Base-by-base conservation (phyloP, 2,329 filamentous ascomycete species). In the Xylariaceae sp. region DNA sequence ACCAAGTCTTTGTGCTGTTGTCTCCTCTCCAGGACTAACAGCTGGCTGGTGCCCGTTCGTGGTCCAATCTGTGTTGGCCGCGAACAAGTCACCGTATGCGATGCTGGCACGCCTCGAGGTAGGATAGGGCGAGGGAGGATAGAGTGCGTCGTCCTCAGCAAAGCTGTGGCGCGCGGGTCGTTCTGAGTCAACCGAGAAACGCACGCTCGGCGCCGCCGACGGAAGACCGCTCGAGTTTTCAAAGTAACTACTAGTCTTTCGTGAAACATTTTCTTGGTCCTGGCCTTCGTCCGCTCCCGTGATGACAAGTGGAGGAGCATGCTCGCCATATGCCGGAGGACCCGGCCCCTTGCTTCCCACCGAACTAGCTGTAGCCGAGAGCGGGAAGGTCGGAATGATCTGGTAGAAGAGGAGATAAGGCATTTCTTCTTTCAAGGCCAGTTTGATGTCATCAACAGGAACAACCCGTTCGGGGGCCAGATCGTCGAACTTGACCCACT, bases 351-450 rank as follows among this genome's bases (percentile, higher is more conserved):
- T 69, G 31, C 63, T 63, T 5, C 71, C 69, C 0, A 67, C 66
- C 4, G 72, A 71, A 9, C 67, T 63, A 1, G 65, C 57, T 1
- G 70, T 67, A 6, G 83, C 74, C 40, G 87, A 78, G 54, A 94
- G 88, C 0, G 90, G 89, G 19, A 94, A 78, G 54, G 94, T 88
- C 0, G 90, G 89, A 19, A 94, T 76, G 28, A 97, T 86, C 60
- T 96, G 90, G 56, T 96, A 98, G 62, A 97, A 97, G 0, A 98
- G 70, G 5, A 97, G 74, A 59, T 97, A 97, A 0, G 92, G 90
- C 60, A 88, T 94, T 60, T 96, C 89, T n/a, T 83, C 75, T 50
- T 78, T 83, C 34, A 97, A 66, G 0, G 86, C 83, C 50, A 83
- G 66, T 45, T 85, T 81, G 51, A 82, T 77, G 47, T 96, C 83